Evolutionary conservation across 2,329 filamentous ascomycete species (phyloP), one percentile per base, ranked within the genome.

Genomic region (Colletotrichum gloeosporioides): DNA sequence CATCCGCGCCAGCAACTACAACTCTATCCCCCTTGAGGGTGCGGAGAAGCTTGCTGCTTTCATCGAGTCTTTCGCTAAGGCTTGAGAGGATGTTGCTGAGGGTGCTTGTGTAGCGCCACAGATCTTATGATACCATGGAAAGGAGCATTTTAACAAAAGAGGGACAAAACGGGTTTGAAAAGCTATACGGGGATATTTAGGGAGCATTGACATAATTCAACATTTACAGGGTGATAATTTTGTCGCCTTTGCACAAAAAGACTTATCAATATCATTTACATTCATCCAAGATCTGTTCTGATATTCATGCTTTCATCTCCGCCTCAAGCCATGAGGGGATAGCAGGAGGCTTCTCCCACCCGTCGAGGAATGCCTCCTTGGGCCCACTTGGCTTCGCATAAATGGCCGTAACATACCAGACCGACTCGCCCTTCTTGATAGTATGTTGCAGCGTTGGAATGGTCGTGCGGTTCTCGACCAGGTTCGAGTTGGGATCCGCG

Each of bases 1-100:
- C 32, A 96, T 98, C 77, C 91, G 96, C 16, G 94, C 93, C 25
- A 94, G 92, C 84, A 98, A 97, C 83, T 99, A 98, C 87, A 98
- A 98, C 86, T 94, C 95, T 3, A 93, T 98, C 57, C 85, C 94
- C 0, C 82, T 93, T 0, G 90, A 91, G 55, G 93, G 91, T 0
- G 93, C 92, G 0, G 88, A 94, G 85, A 93, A 93, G 84, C 87
- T 96, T 62, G 92, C 90, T 63, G 84, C 86, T 32, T 95, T 94
- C 78, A 89, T 96, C 69, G 81, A 86, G 13, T 82, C 84, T 1
- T 93, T 92, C 82, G 90, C 90, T 29, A 84, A 82, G 77, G 80
- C 82, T 18, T 86, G 79, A 77, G 22, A 6, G 5, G 22, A 29
- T 61, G 31, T 39, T 15, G 36, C 31, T 29, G 22, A 57, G 18